These are phyloP conservation scores for Triticum urartu DNA, from an alignment of 176 grass and related monocot genomes.

Conservation along the genomic window DNA sequence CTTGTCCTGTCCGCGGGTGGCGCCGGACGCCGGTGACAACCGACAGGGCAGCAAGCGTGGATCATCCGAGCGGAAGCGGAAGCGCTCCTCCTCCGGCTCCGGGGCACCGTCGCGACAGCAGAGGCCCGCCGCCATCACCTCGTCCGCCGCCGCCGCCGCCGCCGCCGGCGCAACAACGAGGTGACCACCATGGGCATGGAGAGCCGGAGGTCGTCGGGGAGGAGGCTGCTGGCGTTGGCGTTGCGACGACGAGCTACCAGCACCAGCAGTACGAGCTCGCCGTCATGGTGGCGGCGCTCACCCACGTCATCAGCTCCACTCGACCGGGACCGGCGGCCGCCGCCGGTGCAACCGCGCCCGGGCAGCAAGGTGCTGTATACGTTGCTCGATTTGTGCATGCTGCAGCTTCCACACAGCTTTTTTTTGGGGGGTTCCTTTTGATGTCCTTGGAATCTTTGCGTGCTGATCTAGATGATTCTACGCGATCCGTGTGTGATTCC, in stretches of 20 bases:
- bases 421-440: not conserved
- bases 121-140: not conserved
- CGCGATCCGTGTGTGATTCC: not conserved
- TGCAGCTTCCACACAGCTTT: not conserved
- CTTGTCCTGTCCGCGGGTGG: not conserved
- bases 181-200: not conserved
- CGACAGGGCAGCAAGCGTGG: slow-evolving; percentile 7
- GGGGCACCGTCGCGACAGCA: not conserved
- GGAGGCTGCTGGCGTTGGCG: not conserved
- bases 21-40: not conserved
- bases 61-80: slow-evolving; percentile 17
- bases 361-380: slow-evolving; percentile 15
- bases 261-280: slow-evolving; percentile 20
- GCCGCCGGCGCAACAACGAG: not conserved
- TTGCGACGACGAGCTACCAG: not conserved
- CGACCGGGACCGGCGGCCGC: not conserved
- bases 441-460: not conserved
- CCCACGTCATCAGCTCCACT: slow-evolving; percentile 36
- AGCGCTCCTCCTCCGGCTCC: not conserved
- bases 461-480: slow-evolving; percentile 8
- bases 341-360: not conserved
- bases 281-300: slow-evolving; percentile 50
- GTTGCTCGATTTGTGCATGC: not conserved
- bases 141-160: not conserved
- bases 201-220: not conserved